These are phyloP conservation scores for Arthromyces matolae DNA, from an alignment of 768 basidiomycete species.

Conservation along the genomic window DNA sequence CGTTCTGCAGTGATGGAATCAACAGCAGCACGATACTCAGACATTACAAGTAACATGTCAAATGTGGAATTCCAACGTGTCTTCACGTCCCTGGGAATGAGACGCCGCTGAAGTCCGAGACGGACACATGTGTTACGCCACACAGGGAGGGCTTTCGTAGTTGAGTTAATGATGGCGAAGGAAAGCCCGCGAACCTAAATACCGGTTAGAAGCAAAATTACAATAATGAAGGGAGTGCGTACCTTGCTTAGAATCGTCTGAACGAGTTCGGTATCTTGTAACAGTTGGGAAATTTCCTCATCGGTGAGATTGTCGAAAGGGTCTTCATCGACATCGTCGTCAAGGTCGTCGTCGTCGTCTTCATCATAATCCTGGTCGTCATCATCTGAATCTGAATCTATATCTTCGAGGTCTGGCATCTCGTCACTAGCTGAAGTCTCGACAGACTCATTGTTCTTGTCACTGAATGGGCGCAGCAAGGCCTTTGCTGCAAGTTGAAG, in stretches of 20 bases:
- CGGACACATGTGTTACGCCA: conserved; percentile 24
- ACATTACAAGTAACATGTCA: conserved; percentile 24
- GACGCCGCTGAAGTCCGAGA: conserved; percentile 27
- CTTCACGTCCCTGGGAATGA: no score
- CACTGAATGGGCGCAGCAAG: conserved; percentile 29
- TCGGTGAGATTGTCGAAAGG: background rate
- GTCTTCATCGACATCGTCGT: conserved; percentile 18
- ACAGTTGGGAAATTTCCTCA: background rate
- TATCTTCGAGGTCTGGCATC: no score
- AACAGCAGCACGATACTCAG: conserved; percentile 19
- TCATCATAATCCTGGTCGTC: conserved; percentile 9
- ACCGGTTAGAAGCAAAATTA: background rate
- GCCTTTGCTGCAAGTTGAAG: conserved; percentile 33
- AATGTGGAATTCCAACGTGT: no score
- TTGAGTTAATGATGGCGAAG: conserved; percentile 21
- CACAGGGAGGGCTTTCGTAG: conserved; percentile 25
- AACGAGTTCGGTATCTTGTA: background rate
- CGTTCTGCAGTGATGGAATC: conserved; percentile 14
- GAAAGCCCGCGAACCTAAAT: conserved; percentile 17
- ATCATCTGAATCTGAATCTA: no score
- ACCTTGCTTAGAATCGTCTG: background rate
- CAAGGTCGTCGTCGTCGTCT: conserved; percentile 11
- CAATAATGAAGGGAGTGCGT: background rate
- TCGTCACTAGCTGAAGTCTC: background rate
- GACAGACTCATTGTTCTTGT: conserved; percentile 2